phyloP scores from a whole-genome alignment of 192 early-diverging fungal species.

The Backusella australiensis region DNA sequence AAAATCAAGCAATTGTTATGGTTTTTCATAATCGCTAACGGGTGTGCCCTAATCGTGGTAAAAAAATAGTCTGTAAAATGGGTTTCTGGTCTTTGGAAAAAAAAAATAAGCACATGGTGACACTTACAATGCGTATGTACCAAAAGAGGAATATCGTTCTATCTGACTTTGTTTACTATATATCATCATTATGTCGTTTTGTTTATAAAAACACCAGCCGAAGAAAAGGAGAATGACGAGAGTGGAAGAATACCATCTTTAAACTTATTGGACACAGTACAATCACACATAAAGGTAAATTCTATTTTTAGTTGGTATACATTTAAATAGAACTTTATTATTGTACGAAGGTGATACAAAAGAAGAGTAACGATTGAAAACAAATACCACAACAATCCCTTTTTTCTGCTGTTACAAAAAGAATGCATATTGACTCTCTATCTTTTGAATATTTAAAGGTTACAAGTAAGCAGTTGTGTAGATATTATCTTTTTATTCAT shows the following conservation, averaged over 20 bases:
- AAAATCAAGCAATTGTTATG: not conserved
- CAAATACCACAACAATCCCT: not conserved
- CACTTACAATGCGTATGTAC: not conserved
- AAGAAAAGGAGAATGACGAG: not conserved
- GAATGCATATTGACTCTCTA: not conserved
- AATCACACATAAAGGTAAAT: not conserved
- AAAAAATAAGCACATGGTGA: not conserved
- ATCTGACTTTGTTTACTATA: not conserved
- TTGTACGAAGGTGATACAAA: not conserved
- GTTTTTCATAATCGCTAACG: not conserved
- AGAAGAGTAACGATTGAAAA: not conserved
- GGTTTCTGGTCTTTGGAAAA: not conserved
- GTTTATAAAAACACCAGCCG: not conserved
- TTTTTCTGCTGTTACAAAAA: not conserved
- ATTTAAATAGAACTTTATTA: not conserved
- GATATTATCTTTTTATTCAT: not conserved
- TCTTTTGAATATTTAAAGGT: not conserved
- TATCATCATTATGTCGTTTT: not conserved
- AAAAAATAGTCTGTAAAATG: not conserved
- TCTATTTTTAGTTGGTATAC: conserved; percentile 1
- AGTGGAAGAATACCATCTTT: not conserved
- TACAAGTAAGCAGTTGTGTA: not conserved
- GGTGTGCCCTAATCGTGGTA: not conserved
- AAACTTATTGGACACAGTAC: not conserved
- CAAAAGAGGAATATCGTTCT: not conserved